Evolutionary conservation across 2,329 filamentous ascomycete genomes (phyloP), one percentile per base, ranked within the genome.

Genomic region (Elsinoe ampelina): DNA sequence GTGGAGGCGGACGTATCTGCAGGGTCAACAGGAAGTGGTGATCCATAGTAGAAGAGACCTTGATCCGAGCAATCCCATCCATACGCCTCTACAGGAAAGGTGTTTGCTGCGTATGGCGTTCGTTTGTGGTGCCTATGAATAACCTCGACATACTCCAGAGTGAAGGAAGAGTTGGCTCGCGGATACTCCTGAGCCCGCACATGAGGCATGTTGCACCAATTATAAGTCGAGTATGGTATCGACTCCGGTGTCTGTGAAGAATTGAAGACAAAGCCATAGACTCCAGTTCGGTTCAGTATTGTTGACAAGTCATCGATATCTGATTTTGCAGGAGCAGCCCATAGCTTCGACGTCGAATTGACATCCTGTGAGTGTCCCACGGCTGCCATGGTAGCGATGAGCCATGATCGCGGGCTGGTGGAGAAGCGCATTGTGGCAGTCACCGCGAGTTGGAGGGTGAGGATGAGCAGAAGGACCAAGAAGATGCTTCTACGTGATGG

Each of bases 201-300:
- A 71, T 92, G 89, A 0, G 89, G 88, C 87, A 93, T 93, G 66
- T 93, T 91, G 71, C 88, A 93, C 77, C 77, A 92, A 68, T 92
- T 89, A 70, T 91, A 91, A 1, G 73, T 77, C 38, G 82, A 81
- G 69, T 87, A 85, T 36, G 74, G 63, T 0, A 70, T 66, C 5
- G 66, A 65, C 55, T 76, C 71, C 0, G 86, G 80, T 0, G 80
- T 79, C 1, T 72, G 62, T 1, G 85, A 88, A 34, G 79, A 77
- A 65, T 89, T 83, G 71, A 84, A 93, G 15, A 87, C 77, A 67
- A 89, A 91, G 1, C 85, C 87, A 67, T 89, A 84, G 0, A 83
- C 78, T 1, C 85, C 87, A 1, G 76, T 72, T 6, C 77, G 76
- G 58, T 77, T 74, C 51, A 89, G 67, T 0, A 80, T 83, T 4